These are phyloP conservation scores for Bryopsis sp. DNA, from an alignment of 139 green algal genomes.

Conservation along the genomic window DNA sequence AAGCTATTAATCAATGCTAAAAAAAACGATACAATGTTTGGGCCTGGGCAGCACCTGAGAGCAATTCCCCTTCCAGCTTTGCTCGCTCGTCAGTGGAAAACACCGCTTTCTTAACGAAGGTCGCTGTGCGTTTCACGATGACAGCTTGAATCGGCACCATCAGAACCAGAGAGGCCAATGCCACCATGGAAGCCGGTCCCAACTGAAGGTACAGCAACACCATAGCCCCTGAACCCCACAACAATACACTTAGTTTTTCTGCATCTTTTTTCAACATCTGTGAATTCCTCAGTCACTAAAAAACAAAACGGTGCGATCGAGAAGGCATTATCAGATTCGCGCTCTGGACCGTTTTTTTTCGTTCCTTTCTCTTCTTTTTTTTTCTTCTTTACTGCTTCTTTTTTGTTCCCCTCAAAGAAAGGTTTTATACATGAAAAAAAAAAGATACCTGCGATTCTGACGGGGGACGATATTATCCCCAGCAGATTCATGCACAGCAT, in stretches of 20 bases:
- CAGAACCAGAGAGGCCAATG: slow-evolving; percentile 33
- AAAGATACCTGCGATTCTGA: slow-evolving; percentile 51
- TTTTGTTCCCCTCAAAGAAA: too few relatives aligned
- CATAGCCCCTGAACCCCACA: not conserved
- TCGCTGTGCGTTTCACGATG: slow-evolving; percentile 13
- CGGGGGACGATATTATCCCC: slow-evolving; percentile 42
- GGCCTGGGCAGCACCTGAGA: slow-evolving; percentile 27
- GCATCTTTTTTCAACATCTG: too few relatives aligned
- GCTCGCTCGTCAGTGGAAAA: slow-evolving; percentile 44
- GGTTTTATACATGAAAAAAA: too few relatives aligned
- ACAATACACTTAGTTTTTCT: too few relatives aligned
- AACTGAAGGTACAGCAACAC: slow-evolving; percentile 34
- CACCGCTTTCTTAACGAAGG: slow-evolving; percentile 30
- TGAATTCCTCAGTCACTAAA: too few relatives aligned
- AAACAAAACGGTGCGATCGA: too few relatives aligned
- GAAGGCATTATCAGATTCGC: too few relatives aligned
- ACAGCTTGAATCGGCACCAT: slow-evolving; percentile 39
- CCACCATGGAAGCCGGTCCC: slow-evolving; percentile 33
- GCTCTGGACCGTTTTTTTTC: too few relatives aligned
- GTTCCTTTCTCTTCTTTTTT: too few relatives aligned
- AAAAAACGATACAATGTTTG: too few relatives aligned
- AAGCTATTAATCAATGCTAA: too few relatives aligned
- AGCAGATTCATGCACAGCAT: slow-evolving; percentile 40
- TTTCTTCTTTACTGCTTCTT: too few relatives aligned
- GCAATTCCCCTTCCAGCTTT: slow-evolving; percentile 55